Evolutionary conservation across 345 rosid genomes (phyloP), one percentile per base, ranked within the genome.

Genomic region (Hirschfeldia incana): DNA sequence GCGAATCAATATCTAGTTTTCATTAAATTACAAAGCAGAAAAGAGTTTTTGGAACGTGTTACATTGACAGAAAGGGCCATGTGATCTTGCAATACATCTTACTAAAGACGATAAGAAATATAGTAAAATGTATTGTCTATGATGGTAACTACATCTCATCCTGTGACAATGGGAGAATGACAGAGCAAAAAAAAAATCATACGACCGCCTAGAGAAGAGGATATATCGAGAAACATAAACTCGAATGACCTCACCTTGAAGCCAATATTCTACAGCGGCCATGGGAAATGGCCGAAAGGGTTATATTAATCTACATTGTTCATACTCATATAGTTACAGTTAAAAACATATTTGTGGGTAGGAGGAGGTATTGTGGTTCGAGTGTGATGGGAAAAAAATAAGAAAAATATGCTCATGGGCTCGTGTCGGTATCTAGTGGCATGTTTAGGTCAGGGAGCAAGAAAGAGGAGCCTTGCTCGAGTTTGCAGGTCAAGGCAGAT

Each of bases 381-480:
- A n/a, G 9, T 65, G 59, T 74, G 57, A 65, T 53, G 33, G 44
- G 76, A 75, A 55, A 42, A 80, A 80, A 80, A 80, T 68, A 28
- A 75, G 75, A 75, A 69, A 80, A 75, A 28, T 65, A 64, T 16
- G 53, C 16, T 55, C 26, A 29, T 69, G 69, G 78, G 79, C 33
- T 55, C 12, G 68, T 65, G 37, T 84, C 85, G 34, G 76, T 81
- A 4, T 88, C 89, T 1, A 86, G 27, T 5, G 97, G 88, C 67
- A 87, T 53, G 76, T 92, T 92, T 60, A 90, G 85, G 81, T 92
- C 97, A 42, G 97, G 97, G 34, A 92, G 84, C 80, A 70, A 12
- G 33, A 83, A 85, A 44, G 81, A 77, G 10, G 85, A 66, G 67
- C 76, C 84, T 57, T 69, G 65, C 60, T 6, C 75, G 11, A 21